phyloP scores from a whole-genome alignment of 768 basidiomycete genomes.

The Bullera alba region DNA sequence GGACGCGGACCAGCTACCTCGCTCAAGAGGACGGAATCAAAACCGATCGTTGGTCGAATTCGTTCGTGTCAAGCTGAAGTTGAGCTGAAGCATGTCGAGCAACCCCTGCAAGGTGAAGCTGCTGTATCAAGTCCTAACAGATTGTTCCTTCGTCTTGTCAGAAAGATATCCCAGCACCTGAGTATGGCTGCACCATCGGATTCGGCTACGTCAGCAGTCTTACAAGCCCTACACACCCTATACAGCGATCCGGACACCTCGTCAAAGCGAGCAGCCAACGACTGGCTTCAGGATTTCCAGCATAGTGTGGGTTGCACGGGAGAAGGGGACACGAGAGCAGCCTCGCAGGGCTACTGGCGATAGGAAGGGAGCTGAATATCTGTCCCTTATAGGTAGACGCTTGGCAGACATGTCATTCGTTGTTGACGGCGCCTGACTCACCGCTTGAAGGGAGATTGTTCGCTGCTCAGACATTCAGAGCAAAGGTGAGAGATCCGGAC shows the following conservation, averaged over 20 bases:
- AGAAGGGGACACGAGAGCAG: background rate
- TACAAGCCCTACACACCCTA: constrained; percentile 46
- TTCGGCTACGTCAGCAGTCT: constrained; percentile 11
- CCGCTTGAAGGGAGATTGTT: constrained; percentile 79
- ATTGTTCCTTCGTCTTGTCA: too few species aligned
- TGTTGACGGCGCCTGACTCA: constrained; percentile 72
- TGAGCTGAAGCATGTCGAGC: too few species aligned
- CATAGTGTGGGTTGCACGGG: constrained; percentile 90
- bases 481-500: constrained; percentile 89
- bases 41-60: too few species aligned
- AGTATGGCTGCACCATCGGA: too few species aligned
- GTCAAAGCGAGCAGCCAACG: constrained; percentile 77
- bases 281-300: constrained; percentile 97
- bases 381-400: constrained; percentile 69
- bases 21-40: too few species aligned
- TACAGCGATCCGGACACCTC: constrained; percentile 62
- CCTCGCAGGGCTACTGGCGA: background rate
- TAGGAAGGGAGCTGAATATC: constrained; percentile 29
- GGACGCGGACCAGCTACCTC: too few species aligned
- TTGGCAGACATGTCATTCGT: constrained; percentile 88
- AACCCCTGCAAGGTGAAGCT: too few species aligned
- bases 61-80: too few species aligned
- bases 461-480: constrained; percentile 90
- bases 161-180: too few species aligned
- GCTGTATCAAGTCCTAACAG: too few species aligned